Evolutionary conservation across 2,329 filamentous ascomycete species (phyloP).

Genomic region (Whalleya microplaca): DNA sequence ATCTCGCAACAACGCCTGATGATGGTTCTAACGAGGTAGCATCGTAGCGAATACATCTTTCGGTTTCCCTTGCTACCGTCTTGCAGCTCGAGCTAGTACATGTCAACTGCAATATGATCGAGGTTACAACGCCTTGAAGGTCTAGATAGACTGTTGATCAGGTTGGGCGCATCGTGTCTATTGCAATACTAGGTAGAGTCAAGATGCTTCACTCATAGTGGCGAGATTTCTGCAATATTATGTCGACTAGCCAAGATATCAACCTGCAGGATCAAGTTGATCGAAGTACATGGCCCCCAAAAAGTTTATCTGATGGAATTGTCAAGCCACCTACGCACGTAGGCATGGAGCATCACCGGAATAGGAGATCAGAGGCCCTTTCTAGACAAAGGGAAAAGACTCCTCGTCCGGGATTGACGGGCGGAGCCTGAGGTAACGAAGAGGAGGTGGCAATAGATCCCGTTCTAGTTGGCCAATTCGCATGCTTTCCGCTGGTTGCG

Average conservation of each 20-base stretch:
- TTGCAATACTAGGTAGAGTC: background rate
- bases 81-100: background rate
- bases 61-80: background rate
- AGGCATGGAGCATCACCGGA: background rate
- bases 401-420: background rate
- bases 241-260: background rate
- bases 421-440: background rate
- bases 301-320: background rate
- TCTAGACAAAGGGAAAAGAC: background rate
- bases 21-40: background rate
- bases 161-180: background rate
- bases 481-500: background rate
- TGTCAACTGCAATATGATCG: background rate
- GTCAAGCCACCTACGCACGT: background rate
- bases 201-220: background rate
- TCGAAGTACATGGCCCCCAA: background rate
- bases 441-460: background rate
- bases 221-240: background rate
- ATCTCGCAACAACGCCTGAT: background rate
- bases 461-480: background rate
- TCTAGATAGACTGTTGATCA: background rate
- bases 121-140: background rate
- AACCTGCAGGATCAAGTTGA: background rate
- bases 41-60: background rate
- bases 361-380: background rate